Base-by-base conservation (phyloP, 441 rosid species). In the Sinapis alba region DNA sequence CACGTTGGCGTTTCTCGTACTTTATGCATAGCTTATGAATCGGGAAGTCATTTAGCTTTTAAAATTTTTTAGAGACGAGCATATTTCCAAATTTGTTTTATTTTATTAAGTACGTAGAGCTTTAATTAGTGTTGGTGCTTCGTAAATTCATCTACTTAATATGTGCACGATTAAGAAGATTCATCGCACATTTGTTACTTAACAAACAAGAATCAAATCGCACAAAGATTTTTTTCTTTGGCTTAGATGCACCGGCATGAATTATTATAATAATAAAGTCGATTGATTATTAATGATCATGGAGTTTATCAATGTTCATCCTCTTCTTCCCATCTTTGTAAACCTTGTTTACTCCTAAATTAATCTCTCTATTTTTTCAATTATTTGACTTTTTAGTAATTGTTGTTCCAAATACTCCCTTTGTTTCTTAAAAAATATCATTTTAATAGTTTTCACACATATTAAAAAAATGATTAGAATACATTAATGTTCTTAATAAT, bases 171-270 rank as follows among this genome's bases (percentile, higher is more conserved):
- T 71, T 13, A 58, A 65, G 56, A 71, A 77, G 77, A 77, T 71
- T 71, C 80, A 78, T 51, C 77, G 73, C 65, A 72, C 77, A 72
- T 10, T 72, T 72, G 53, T 78, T 38, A 67, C 81, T 23, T 72
- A 61, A 53, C 24, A 72, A 72, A 72, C 63, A 60, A 67, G 58
- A 20, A 66, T 66, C 73, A 61, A 72, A 78, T 78, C 81, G 10
- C 77, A 61, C 81, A 78, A 66, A 66, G 73, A 78, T 78, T 72
- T 67, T 53, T 60, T 60, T 11, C 73, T 61, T 53, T 78, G 24
- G 61, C 77, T 72, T 78, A 36, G 41, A 60, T 61, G 81, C 81
- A 78, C 81, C 81, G 80, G 45, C 80, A 66, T 77, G 13, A 78
- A 27, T 65, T 77, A 65, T 72, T 51, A 51, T 65, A n/a, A n/a